Evolutionary conservation across 495 filamentous ascomycete genomes (phyloP), one percentile per base, ranked within the genome.

Genomic region (Haplographium delicatum): DNA sequence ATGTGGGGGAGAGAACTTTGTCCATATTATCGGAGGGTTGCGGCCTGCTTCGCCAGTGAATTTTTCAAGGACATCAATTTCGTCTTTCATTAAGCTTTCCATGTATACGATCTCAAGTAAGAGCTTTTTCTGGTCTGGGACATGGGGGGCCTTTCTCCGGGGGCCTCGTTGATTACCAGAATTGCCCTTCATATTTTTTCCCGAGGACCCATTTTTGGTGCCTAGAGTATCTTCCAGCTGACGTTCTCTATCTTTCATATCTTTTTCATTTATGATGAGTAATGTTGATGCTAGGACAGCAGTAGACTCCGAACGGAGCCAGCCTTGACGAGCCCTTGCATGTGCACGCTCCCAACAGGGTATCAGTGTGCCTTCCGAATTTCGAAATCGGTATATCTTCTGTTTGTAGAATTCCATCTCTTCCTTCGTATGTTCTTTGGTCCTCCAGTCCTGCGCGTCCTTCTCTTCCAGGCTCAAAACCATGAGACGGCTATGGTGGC

Each of bases 401-500:
- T 38, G 5, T 19, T 19, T 15, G 13, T 19, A 38, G 5, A 7
- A 15, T 38, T 16, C 15, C 11, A 19, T 3, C 35, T 38, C 35
- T 1, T 15, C 5, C 18, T 38, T 15, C 15, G 35, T 38, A 10
- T 38, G 35, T 10, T 38, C 35, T 13, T 16, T 35, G 13, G 33
- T 35, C 18, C 33, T 35, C 4, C 4, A 35, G 33, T n/a, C 13
- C 11, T 35, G 33, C 11, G 13, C 4, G 3, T 4, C 13, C 35
- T 38, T 18, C 13, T 38, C 35, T 38, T 38, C 35, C 35, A 19
- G 18, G 5, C 16, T 38, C 35, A 38, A 11, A 3, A 57, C 57
- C 5, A 56, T 16, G 23, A 59, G 47, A 13, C 43, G 57, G 22
- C 53, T 57, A 23, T 59, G 47, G 27, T 57, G 47, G 27, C 57